Conservation (phyloP, 306 rosid genomes). For the Sechiopsis laciniata region DNA sequence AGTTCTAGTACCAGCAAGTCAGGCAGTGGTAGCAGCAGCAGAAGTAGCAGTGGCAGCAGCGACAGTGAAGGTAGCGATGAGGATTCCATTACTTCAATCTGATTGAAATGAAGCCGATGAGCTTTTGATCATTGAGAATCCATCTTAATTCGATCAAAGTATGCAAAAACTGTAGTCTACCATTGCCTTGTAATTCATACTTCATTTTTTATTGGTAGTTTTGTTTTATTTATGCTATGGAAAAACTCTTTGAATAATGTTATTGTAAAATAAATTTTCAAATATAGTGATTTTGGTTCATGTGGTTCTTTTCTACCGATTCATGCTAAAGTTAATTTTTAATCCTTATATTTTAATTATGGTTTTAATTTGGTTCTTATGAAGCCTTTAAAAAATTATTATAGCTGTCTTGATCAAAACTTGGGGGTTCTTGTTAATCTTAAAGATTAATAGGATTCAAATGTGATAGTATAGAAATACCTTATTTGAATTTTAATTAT, state of each 20-base stretch:
- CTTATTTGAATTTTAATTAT: too few species aligned
- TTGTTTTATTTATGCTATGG: not conserved
- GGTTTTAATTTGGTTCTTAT: not conserved
- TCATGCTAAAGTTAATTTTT: not conserved
- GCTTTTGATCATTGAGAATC: not conserved
- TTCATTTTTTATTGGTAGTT: slow-evolving; percentile 1
- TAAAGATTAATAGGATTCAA: too few species aligned
- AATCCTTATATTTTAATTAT: not conserved
- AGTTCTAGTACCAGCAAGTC: slow-evolving; percentile 72
- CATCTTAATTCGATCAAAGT: not conserved
- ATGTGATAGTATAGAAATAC: too few species aligned
- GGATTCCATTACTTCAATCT: slow-evolving; percentile 71
- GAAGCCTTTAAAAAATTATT: too few species aligned
- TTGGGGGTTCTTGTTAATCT: too few species aligned
- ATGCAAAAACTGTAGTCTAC: not conserved
- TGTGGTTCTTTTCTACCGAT: slow-evolving; percentile 1
- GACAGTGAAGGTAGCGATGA: slow-evolving; percentile 80
- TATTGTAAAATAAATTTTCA: slow-evolving; percentile 2
- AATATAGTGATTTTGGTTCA: slow-evolving; percentile 12
- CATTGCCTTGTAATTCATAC: not conserved
- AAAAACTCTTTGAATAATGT: not conserved
- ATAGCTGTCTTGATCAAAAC: too few species aligned
- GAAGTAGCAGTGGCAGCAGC: slow-evolving; percentile 66
- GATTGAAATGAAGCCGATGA: slow-evolving; percentile 22
- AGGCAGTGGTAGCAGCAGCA: slow-evolving; percentile 54